A percentile compares a stretch with the other conserved stretches of the same genome.
Evolutionary conservation across 1,139 yeast species (phyloP).

Genomic region (Pichia terricola): DNA sequence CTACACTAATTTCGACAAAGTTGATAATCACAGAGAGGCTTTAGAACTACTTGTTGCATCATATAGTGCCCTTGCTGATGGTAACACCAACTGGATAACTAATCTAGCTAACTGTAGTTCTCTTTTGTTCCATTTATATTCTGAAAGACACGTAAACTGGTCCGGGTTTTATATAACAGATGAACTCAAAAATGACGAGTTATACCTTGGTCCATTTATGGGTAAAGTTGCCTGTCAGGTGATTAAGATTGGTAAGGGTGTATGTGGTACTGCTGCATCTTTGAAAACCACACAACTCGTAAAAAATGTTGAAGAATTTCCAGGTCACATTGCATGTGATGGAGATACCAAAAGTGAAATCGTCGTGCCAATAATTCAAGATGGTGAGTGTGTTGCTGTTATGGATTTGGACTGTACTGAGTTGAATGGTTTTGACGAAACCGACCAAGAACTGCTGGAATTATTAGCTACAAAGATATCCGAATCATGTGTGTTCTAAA

Average conservation of each 20-base stretch:
- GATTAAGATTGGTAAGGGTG: slow-evolving; percentile 74
- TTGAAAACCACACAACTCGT: slow-evolving; percentile 58
- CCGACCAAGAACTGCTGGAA: slow-evolving; percentile 54
- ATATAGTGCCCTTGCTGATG: slow-evolving; percentile 53
- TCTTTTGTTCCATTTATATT: slow-evolving; percentile 80
- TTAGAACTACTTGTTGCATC: slow-evolving; percentile 51
- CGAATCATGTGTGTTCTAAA: slow-evolving; percentile 33
- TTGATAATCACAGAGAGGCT: slow-evolving; percentile 43
- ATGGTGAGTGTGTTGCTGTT: slow-evolving; percentile 48
- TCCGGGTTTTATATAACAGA: slow-evolving; percentile 74
- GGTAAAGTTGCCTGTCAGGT: slow-evolving; percentile 94
- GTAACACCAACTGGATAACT: slow-evolving; percentile 75
- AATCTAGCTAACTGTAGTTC: slow-evolving; percentile 82
- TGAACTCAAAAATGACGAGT: slow-evolving; percentile 29
- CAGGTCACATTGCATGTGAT: slow-evolving; percentile 96
- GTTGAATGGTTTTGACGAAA: slow-evolving; percentile 52
- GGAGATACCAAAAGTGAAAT: slow-evolving; percentile 90
- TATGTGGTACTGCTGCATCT: slow-evolving; percentile 79
- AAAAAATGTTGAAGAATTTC: slow-evolving; percentile 62
- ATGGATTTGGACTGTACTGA: slow-evolving; percentile 77
- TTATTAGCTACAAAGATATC: slow-evolving; percentile 43
- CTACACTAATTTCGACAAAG: slow-evolving; percentile 37
- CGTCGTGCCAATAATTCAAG: slow-evolving; percentile 63
- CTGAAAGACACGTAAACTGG: slow-evolving; percentile 65
- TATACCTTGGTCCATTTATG: slow-evolving; percentile 86